Evolutionary conservation across 2,329 filamentous ascomycete genomes (phyloP).

Genomic region (Chaetomium sp.): DNA sequence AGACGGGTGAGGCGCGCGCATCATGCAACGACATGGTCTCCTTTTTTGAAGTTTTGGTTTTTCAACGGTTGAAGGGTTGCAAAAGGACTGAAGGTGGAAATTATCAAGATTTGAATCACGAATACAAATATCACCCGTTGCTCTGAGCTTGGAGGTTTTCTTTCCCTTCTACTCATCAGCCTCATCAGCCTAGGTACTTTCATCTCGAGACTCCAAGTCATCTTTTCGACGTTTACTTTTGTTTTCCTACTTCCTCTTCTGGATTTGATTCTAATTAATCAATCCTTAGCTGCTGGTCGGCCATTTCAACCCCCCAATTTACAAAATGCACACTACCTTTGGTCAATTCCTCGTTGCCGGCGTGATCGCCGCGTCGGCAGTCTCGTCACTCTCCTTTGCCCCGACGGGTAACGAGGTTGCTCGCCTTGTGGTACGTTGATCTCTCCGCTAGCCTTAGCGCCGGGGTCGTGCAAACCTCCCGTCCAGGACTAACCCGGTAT

Average conservation of each 20-base stretch:
- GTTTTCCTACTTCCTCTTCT: neutral
- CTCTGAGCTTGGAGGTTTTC: neutral
- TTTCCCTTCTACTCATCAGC: neutral
- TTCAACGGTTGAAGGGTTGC: neutral
- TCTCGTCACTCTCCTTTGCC: constrained; percentile 11
- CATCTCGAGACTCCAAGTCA: neutral
- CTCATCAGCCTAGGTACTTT: no score
- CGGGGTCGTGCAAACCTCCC: neutral
- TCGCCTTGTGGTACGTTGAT: constrained; percentile 16
- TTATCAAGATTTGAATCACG: neutral
- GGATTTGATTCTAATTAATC: neutral
- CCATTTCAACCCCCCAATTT: neutral
- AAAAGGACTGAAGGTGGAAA: neutral
- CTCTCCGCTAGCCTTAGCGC: neutral
- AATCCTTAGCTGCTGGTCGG: constrained; percentile 12
- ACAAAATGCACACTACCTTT: constrained; percentile 18
- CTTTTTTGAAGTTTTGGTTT: neutral
- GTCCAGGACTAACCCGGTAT: neutral
- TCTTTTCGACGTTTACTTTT: neutral
- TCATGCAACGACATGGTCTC: neutral
- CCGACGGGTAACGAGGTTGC: constrained; percentile 10
- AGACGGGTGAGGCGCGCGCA: neutral
- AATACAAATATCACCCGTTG: constrained; percentile 4
- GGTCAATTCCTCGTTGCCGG: constrained; percentile 17
- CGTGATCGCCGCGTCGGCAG: constrained; percentile 19